Base-by-base conservation (phyloP, 2,329 filamentous ascomycete species). In the Macroventuria anomochaeta region DNA sequence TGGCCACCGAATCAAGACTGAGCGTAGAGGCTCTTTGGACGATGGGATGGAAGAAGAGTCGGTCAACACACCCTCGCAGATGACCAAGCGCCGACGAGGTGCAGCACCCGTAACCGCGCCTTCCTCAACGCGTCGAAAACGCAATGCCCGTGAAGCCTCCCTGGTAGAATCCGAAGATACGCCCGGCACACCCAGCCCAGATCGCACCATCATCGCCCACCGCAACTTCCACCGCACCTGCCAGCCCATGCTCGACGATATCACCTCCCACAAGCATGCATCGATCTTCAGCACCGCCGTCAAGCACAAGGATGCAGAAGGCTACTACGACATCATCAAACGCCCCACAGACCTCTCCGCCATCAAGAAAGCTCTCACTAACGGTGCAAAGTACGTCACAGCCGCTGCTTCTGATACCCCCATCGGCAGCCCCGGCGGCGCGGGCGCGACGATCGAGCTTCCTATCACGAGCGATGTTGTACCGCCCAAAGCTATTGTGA, bases 401-500 rank as follows among this genome's bases (percentile, higher is more conserved):
- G 75, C 77, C 2, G 74, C 76, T 2, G 71, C 77, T 11, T 70
- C 78, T 84, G 29, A 83, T 85, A 59, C 83, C 81, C 46, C 85
- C 84, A n/a, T 63, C 7, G 81, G 80, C 43, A 83, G 89, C 34
- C 79, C 86, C 0, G 84, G 84, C 15, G 86, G 87, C 46, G 79
- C 82, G 3, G 67, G 72, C 21, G 68, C 65, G 26, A 58, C 71
- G 11, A 62, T 72, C 32, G 69, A 75, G 46, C 55, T 93, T 6
- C 86, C 89, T 7, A 83, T 89, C 51, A 88, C 85, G 2, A 83
- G 88, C 42, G 91, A 97, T 52, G 80, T 96, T 21, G 82, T 93
- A 2, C 91, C 93, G 2, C 93, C 95, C 0, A 90, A 87, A 64
- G 91, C 88, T 17, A 96, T 97, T 65, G 90, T 97, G 74, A 97